Evolutionary conservation across 495 filamentous ascomycete genomes (phyloP), one percentile per base, ranked within the genome.

Genomic region (Parmelia sp.): DNA sequence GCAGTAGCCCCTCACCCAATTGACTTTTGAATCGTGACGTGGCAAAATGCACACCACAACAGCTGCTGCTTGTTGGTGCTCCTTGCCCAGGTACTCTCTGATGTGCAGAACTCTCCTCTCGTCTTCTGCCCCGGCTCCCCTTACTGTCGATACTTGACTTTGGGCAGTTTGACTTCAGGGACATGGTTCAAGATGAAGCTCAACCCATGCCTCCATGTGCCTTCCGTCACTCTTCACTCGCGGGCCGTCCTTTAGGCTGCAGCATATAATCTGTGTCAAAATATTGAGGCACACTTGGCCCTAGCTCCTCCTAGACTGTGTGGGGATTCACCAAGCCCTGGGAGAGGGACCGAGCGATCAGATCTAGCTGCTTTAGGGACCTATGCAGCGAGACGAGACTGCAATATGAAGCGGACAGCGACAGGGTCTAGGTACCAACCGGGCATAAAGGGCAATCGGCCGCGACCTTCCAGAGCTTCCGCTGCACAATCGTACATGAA

Each of bases 181-280:
- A 10, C 21, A 25, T 21, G 40, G 35, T 40, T 59, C 35, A 40
- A 33, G n/a, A n/a, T n/a, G n/a, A 55, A 33, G 15, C 11, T 59
- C 57, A 39, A 27, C 4, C 31, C 35, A 39, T 39, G n/a, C 4
- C 31, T 31, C 58, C 58, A 61, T 56, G 29, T 57, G 44, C 51
- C 4, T 59, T 59, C 35, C 57, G 56, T 17, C 25, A 29, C 47
- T 57, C 63, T 36, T 66, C 29, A 44, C 4, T 58, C 45, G 45
- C 64, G 64, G 64, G 35, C 58, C 64, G 64, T 59, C 1, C 14
- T 31, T 44, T 60, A 59, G 23, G 21, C 63, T 60, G 63, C 63
- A 61, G 35, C 6, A 53, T 27, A 14, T 58, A 5, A 31, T 37
- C 45, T 56, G n/a, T 60, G 21, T 55, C 62, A 12, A n/a, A 51